phyloP scores from a whole-genome alignment of 345 rosid genomes.

The Rhizophora mangle region DNA sequence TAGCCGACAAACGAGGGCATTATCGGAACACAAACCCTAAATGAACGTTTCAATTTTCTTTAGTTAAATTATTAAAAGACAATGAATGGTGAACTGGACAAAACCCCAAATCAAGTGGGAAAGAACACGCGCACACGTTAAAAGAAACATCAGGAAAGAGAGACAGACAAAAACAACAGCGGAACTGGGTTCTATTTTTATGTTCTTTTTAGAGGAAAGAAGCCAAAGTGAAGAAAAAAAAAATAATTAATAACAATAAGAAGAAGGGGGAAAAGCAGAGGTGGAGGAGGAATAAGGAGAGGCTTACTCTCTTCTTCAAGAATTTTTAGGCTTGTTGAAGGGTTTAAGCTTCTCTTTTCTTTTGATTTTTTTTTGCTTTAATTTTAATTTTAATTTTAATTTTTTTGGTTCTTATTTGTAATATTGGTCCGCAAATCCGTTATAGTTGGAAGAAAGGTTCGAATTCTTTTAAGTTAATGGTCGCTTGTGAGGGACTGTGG shows the following conservation, averaged over 20 bases:
- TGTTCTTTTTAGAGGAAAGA: slow-evolving; percentile 7
- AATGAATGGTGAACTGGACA: not conserved
- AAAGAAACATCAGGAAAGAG: slow-evolving; percentile 11
- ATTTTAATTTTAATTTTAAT: not conserved
- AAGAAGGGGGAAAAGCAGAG: not conserved
- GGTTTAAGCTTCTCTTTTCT: slow-evolving; percentile 41
- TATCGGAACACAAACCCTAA: slow-evolving; percentile 11
- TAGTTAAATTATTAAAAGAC: slow-evolving; percentile 9
- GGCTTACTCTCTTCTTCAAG: slow-evolving; percentile 46
- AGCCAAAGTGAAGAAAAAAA: not conserved
- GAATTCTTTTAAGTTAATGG: slow-evolving; percentile 12
- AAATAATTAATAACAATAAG: too few relatives aligned
- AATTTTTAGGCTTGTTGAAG: slow-evolving; percentile 31
- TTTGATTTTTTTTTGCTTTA: slow-evolving; percentile 3
- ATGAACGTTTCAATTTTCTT: slow-evolving; percentile 19
- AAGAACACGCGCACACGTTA: slow-evolving; percentile 9
- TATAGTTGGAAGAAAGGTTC: not conserved
- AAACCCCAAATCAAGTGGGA: not conserved
- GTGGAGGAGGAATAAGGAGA: slow-evolving; percentile 1
- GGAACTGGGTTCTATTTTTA: slow-evolving; percentile 6
- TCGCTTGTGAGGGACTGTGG: slow-evolving; percentile 27
- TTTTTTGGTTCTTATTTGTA: slow-evolving; percentile 13
- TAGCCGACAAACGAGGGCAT: slow-evolving; percentile 20
- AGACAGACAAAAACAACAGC: not conserved
- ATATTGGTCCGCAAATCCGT: slow-evolving; percentile 16